Conservation (phyloP, 768 basidiomycete genomes). For the Phaeotremella fagi region DNA sequence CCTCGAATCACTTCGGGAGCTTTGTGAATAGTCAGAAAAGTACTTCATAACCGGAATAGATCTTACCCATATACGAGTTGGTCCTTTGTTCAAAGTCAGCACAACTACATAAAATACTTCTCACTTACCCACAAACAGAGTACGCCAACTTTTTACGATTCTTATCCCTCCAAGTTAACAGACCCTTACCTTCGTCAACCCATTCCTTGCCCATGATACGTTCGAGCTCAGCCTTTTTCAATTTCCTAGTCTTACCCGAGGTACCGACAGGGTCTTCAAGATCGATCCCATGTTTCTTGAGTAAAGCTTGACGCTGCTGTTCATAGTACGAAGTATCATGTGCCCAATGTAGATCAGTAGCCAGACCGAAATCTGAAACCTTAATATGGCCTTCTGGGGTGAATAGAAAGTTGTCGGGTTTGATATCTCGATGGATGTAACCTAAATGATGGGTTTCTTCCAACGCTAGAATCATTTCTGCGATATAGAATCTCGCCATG, state of each 20-base stretch:
- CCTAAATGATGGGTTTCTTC: conserved; percentile 89
- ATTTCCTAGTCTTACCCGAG: conserved; percentile 71
- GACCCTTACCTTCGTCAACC: conserved; percentile 64
- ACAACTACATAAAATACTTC: too few relatives aligned
- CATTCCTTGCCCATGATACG: conserved; percentile 66
- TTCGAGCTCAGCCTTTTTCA: conserved; percentile 79
- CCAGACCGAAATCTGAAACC: conserved; percentile 92
- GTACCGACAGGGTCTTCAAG: conserved; percentile 68
- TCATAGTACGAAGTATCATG: conserved; percentile 97
- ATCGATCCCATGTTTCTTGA: conserved; percentile 92
- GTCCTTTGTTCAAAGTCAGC: conserved; percentile 29
- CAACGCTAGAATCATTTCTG: conserved; percentile 95
- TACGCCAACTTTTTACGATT: conserved; percentile 77
- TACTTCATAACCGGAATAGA: conserved; percentile 75
- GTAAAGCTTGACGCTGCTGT: conserved; percentile 78
- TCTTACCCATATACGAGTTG: conserved; percentile 48
- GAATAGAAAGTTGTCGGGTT: conserved; percentile 95
- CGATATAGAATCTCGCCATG: conserved; percentile 73
- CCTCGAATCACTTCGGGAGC: conserved; percentile 51
- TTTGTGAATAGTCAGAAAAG: conserved; percentile 54
- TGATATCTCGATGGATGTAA: conserved; percentile 97
- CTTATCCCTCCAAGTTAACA: conserved; percentile 95
- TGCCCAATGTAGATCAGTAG: conserved; percentile 86
- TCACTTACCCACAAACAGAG: conserved; percentile 46
- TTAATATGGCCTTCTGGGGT: conserved; percentile 88